Evolutionary conservation across 164 flowering plant species (phyloP).

Genomic region (Vitis labrusca): DNA sequence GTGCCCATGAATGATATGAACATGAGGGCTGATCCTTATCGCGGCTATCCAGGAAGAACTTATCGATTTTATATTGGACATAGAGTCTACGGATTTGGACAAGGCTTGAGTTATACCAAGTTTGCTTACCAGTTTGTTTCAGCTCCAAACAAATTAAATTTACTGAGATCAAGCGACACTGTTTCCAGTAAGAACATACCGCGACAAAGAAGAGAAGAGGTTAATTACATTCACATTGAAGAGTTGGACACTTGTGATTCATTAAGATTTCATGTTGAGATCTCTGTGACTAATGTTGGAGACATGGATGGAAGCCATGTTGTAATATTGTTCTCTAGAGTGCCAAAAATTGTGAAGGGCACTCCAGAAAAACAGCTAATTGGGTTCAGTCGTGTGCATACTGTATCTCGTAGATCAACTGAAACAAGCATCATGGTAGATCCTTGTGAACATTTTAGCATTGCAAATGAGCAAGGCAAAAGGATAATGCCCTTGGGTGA

Average conservation of each 20-base stretch:
- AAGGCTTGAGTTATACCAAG: conserved; percentile 73
- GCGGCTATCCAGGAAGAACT: conserved; percentile 87
- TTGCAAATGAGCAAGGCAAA: conserved; percentile 56
- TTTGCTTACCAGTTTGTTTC: conserved; percentile 56
- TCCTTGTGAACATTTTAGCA: conserved; percentile 77
- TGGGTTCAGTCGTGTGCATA: conserved; percentile 64
- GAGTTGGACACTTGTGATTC: conserved; percentile 54
- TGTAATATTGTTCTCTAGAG: conserved; percentile 58
- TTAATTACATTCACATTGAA: conserved; percentile 41
- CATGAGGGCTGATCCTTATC: conserved; percentile 78
- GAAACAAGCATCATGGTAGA: conserved; percentile 55
- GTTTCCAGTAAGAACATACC: conserved; percentile 12
- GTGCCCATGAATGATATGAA: conserved; percentile 88
- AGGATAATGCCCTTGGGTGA: conserved; percentile 61
- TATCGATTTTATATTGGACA: conserved; percentile 82
- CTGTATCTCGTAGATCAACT: conserved; percentile 28
- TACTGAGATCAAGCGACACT: conserved; percentile 21
- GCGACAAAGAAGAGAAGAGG: conserved; percentile 18
- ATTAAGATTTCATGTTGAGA: conserved; percentile 46
- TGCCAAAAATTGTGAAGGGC: conserved; percentile 32
- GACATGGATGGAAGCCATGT: conserved; percentile 75
- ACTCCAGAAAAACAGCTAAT: conserved; percentile 71
- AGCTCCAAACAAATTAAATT: conserved; percentile 47
- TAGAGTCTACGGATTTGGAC: conserved; percentile 63
- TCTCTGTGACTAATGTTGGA: conserved; percentile 69